Evolutionary conservation across 1,139 yeast genomes (phyloP), one percentile per base, ranked within the genome.

Genomic region (Yamadazyma dushanensis): DNA sequence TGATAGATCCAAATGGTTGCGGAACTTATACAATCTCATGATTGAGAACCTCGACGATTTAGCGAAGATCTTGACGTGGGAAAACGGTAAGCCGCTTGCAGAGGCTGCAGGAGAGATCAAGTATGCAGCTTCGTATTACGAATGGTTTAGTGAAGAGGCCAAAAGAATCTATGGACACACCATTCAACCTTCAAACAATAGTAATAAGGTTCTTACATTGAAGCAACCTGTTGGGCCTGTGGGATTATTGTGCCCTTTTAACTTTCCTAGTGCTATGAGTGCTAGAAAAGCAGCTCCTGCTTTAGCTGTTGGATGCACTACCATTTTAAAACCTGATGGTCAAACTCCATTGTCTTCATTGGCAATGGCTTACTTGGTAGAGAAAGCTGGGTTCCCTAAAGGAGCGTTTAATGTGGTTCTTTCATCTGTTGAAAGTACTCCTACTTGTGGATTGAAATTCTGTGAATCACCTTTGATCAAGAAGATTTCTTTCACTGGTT

Each of bases 1-100:
- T 42, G 77, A 83, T 39, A 78, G 96, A 49, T 62, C 94, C 7
- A 62, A 63, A 32, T 69, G 83, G 76, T 71, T 87, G 47, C 70
- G 83, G 49, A 78, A 74, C 32, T 63, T 88, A 66, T 56, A 55
- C 48, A 53, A 65, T 26, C 57, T 68, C 30, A 66, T 68, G 66
- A 55, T 56, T 10, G 73, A 66, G 38, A 68, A 68, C 40, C 39
- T 57, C 32, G 73, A 68, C 23, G 73, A 68, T 50, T 64, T 68
- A 50, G 73, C 71, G 20, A 56, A 56, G 24, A 59, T 68, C 39
- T 54, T 68, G 36, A 66, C 73, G 13, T 63, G 64, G 68, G 74
- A 68, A 43, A 68, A 66, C 43, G 74, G 74, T 22, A 68, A 68
- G 41, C 60, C 69, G 31, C 49, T 66, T 25, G 53, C 67, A 29